phyloP scores from a whole-genome alignment of 2,329 filamentous ascomycete species.

The Colletotrichum falcatum region DNA sequence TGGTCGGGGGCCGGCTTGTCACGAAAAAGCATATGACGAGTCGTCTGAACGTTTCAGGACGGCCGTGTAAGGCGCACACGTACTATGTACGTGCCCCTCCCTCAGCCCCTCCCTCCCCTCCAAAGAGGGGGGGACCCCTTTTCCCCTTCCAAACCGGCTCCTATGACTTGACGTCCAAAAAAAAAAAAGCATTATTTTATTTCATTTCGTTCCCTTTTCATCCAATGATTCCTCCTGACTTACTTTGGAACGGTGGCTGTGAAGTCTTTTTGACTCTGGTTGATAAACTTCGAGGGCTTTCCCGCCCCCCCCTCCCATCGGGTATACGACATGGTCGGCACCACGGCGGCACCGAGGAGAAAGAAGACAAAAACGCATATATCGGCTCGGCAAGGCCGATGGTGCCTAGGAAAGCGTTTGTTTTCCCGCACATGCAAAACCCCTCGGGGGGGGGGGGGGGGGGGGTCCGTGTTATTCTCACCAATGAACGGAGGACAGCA shows the following conservation, averaged over 20 bases:
- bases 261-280: neutral
- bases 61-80: neutral
- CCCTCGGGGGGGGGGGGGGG: too few species aligned
- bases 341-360: neutral
- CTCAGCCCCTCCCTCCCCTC: neutral
- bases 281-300: neutral
- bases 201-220: neutral
- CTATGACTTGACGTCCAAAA: neutral
- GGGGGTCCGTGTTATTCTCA: too few species aligned
- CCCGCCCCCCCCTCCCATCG: neutral
- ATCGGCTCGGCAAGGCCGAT: neutral
- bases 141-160: neutral
- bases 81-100: too few species aligned
- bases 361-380: too few species aligned
- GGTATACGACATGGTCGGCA: too few species aligned
- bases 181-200: too few species aligned
- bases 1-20: too few species aligned
- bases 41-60: slow-evolving; percentile 9
- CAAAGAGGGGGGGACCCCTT: neutral
- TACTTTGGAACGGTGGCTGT: neutral
- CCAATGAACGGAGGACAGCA: too few species aligned
- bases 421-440: neutral
- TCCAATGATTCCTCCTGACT: too few species aligned
- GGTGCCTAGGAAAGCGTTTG: neutral
- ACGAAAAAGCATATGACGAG: neutral